A percentile compares a stretch with the other conserved stretches of the same genome.
Conservation (phyloP, 2,329 filamentous ascomycete species). For the Penicillium corylophilum region DNA sequence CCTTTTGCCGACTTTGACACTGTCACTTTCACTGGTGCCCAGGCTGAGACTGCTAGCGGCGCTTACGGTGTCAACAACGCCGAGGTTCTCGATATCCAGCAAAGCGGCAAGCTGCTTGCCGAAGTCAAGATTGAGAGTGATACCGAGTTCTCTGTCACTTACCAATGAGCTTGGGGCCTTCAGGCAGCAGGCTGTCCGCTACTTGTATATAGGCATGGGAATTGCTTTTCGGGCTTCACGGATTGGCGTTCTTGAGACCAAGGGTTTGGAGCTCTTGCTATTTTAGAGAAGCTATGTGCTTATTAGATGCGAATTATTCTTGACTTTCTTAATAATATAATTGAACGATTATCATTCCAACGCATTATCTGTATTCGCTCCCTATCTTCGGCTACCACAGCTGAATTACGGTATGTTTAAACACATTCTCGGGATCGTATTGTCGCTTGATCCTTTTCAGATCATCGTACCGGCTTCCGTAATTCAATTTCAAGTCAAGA, state of each 20-base stretch:
- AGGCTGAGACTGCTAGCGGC: slow-evolving; percentile 22
- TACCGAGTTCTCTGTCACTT: slow-evolving; percentile 27
- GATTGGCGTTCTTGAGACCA: not conserved
- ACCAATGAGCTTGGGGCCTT: slow-evolving; percentile 6
- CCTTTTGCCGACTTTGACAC: slow-evolving; percentile 50
- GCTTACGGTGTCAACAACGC: slow-evolving; percentile 37
- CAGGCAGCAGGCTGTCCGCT: not conserved
- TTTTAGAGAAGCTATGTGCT: not conserved
- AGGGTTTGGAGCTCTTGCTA: not conserved
- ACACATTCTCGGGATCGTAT: slow-evolving; percentile 38
- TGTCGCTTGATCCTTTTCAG: slow-evolving; percentile 30
- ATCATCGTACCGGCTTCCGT: slow-evolving; percentile 28
- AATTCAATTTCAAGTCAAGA: slow-evolving; percentile 27
- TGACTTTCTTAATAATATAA: not conserved
- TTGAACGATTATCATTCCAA: not conserved
- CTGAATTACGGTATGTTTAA: slow-evolving; percentile 22
- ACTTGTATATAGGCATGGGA: not conserved
- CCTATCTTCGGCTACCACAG: not conserved
- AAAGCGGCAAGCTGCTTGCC: slow-evolving; percentile 39
- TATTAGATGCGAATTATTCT: not conserved
- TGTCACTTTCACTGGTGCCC: slow-evolving; percentile 40
- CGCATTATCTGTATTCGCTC: too few relatives aligned
- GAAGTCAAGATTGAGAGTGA: slow-evolving; percentile 26
- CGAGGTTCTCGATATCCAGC: slow-evolving; percentile 50
- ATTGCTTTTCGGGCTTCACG: not conserved